These are phyloP conservation scores for Macadamia tetraphylla DNA, from an alignment of 164 flowering plant genomes.

Conservation along the genomic window DNA sequence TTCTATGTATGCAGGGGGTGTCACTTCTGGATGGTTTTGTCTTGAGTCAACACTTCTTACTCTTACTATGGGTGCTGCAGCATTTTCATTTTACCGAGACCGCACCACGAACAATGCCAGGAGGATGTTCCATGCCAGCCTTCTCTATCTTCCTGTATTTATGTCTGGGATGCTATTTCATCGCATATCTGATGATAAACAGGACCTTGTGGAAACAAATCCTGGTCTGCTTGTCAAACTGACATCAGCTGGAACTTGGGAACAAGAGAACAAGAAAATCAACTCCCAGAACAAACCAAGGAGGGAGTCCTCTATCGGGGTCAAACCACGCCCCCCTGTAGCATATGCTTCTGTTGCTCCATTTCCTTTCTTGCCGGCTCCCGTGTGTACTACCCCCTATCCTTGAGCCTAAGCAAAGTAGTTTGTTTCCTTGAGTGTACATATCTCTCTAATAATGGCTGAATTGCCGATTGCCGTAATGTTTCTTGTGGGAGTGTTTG, in stretches of 20 bases:
- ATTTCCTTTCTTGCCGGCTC: conserved; percentile 85
- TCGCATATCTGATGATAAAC: conserved; percentile 42
- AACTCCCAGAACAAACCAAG: conserved; percentile 9
- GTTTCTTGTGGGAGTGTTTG: too few species aligned
- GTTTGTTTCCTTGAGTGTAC: background rate
- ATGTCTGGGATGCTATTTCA: conserved; percentile 87
- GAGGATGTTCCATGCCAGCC: conserved; percentile 91
- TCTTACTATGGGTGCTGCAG: conserved; percentile 60
- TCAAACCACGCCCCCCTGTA: conserved; percentile 55
- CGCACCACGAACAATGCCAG: conserved; percentile 62
- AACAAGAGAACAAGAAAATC: conserved; percentile 14
- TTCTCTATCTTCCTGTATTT: conserved; percentile 82
- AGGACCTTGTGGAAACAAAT: conserved; percentile 15
- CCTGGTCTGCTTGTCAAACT: conserved; percentile 8
- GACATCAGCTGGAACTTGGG: conserved; percentile 11
- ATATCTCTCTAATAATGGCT: background rate
- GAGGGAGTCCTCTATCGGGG: background rate
- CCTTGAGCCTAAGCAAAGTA: conserved; percentile 3
- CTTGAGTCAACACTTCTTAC: conserved; percentile 68
- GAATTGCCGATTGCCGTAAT: background rate
- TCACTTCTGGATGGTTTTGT: conserved; percentile 84
- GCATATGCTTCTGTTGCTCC: conserved; percentile 87
- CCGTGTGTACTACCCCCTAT: conserved; percentile 32
- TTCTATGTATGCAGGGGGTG: conserved; percentile 56
- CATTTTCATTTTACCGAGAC: conserved; percentile 56